Conservation (phyloP, 768 basidiomycete genomes). For the Collybia sp. region DNA sequence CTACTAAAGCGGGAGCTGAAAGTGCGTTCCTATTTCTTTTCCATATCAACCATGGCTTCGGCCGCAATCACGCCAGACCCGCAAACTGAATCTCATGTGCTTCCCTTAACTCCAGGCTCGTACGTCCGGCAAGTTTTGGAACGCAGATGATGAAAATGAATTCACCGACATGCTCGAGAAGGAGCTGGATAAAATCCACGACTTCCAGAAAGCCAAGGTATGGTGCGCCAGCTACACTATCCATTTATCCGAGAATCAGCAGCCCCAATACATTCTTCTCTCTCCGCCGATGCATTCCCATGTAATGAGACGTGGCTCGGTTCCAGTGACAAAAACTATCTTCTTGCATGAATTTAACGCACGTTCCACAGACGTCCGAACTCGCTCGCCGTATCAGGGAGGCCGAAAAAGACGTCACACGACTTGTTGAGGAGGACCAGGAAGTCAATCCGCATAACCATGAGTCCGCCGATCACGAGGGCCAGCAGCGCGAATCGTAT, state of each 20-base stretch:
- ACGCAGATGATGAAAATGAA: constrained; percentile 70
- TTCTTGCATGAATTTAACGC: neutral
- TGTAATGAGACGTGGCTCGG: too few relatives aligned
- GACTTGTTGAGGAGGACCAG: constrained; percentile 63
- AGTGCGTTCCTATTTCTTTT: constrained; percentile 28
- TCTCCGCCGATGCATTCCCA: too few relatives aligned
- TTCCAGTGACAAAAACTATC: too few relatives aligned
- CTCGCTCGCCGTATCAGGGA: constrained; percentile 76
- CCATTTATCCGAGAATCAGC: neutral
- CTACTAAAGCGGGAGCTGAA: constrained; percentile 88
- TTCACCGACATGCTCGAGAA: constrained; percentile 76
- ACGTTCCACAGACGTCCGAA: constrained; percentile 60
- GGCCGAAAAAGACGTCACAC: constrained; percentile 77
- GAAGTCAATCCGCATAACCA: constrained; percentile 12
- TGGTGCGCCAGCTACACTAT: constrained; percentile 7
- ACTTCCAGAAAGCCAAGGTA: constrained; percentile 90
- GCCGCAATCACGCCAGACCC: too few relatives aligned
- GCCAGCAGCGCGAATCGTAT: constrained; percentile 45
- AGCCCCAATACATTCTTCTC: neutral
- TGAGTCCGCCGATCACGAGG: constrained; percentile 46
- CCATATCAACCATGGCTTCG: neutral
- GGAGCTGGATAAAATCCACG: constrained; percentile 92
- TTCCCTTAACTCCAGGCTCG: constrained; percentile 19
- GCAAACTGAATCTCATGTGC: neutral
- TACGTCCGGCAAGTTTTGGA: constrained; percentile 62